phyloP scores from a whole-genome alignment of 331 rosid species.

The Telfairia occidentalis region DNA sequence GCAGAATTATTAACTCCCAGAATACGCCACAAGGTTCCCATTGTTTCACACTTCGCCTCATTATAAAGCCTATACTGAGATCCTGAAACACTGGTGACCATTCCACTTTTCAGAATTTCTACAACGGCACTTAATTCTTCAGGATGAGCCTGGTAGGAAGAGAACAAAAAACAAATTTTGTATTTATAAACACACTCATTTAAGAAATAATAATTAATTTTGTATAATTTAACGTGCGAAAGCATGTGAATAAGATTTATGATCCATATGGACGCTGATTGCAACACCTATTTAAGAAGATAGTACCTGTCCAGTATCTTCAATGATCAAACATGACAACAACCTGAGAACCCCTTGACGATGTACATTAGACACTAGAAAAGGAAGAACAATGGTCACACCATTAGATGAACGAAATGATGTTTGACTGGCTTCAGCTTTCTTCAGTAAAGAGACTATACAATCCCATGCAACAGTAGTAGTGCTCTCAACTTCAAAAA shows the following conservation, averaged over 20 bases:
- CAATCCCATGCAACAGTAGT: slow-evolving; percentile 93
- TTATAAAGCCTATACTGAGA: slow-evolving; percentile 66
- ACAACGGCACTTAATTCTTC: slow-evolving; percentile 80
- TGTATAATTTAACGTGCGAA: neutral
- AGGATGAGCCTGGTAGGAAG: slow-evolving; percentile 68
- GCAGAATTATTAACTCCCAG: slow-evolving; percentile 72
- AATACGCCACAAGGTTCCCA: slow-evolving; percentile 92
- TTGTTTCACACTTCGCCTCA: slow-evolving; percentile 89
- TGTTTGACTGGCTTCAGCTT: slow-evolving; percentile 76
- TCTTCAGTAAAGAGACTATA: slow-evolving; percentile 79
- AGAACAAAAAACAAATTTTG: slow-evolving; percentile 8
- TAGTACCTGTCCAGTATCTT: slow-evolving; percentile 78
- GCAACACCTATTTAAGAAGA: slow-evolving; percentile 1
- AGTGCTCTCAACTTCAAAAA: slow-evolving; percentile 72
- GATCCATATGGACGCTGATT: neutral
- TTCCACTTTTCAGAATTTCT: slow-evolving; percentile 94
- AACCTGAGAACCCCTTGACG: slow-evolving; percentile 85
- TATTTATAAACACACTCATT: slow-evolving; percentile 17
- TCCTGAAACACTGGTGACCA: slow-evolving; percentile 75
- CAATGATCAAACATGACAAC: slow-evolving; percentile 79
- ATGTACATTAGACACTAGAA: slow-evolving; percentile 71
- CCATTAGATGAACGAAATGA: slow-evolving; percentile 84
- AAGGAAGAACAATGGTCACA: slow-evolving; percentile 65
- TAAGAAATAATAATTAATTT: neutral
- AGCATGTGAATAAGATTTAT: neutral